Evolutionary conservation across 306 rosid species (phyloP).

Genomic region (Mimosa pudica): DNA sequence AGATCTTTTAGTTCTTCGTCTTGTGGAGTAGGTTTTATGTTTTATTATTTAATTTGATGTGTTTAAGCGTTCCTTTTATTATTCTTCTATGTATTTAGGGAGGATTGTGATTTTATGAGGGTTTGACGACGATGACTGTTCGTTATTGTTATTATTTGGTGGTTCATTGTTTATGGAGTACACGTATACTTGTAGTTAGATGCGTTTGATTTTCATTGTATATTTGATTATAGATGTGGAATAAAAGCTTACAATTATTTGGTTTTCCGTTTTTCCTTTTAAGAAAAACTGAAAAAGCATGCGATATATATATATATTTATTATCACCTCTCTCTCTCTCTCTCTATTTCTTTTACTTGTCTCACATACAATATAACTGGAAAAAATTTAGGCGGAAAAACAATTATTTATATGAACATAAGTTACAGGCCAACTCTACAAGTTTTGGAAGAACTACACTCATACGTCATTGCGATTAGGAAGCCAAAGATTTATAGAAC

Average conservation of each 20-base stretch:
- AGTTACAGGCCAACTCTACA: neutral
- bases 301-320: too few species aligned
- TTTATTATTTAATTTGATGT: constrained; percentile 3
- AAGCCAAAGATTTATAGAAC: too few species aligned
- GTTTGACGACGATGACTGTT: constrained; percentile 18
- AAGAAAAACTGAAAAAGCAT: too few species aligned
- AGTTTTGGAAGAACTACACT: too few species aligned
- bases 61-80: constrained; percentile 29
- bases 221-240: constrained; percentile 50
- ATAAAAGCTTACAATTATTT: constrained; percentile 58
- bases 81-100: constrained; percentile 38
- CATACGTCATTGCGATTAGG: too few species aligned
- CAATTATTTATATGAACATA: too few species aligned
- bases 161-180: constrained; percentile 57
- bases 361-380: too few species aligned
- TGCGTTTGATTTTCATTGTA: constrained; percentile 63
- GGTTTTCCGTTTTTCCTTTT: too few species aligned
- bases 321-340: too few species aligned
- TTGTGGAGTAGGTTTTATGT: constrained; percentile 24
- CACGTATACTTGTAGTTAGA: constrained; percentile 49
- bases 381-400: neutral
- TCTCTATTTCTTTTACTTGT: too few species aligned
- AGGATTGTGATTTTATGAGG: constrained; percentile 17
- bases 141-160: constrained; percentile 39
- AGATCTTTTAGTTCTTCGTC: constrained; percentile 49